Conservation (phyloP, 1,284 basidiomycete species). For the Sporisorium exsertum region DNA sequence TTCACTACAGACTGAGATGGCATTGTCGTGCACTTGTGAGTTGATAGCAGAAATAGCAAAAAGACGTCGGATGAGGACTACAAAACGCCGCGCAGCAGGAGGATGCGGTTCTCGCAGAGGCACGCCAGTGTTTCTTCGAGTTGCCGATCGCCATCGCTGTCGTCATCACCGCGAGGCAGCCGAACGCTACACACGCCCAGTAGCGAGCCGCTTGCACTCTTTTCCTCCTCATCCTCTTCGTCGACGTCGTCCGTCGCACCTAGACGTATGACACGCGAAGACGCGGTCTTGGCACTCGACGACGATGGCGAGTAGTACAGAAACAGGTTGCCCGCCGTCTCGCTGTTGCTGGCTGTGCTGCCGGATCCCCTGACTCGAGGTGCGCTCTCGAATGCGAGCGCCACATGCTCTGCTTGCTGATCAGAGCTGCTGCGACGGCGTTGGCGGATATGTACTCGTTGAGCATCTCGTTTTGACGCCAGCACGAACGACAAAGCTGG, state of each 20-base stretch:
- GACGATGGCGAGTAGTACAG: slow-evolving; percentile 44
- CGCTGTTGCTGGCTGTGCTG: not conserved
- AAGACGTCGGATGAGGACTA: slow-evolving; percentile 1
- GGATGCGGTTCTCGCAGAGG: slow-evolving; percentile 41
- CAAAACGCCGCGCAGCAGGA: slow-evolving; percentile 39
- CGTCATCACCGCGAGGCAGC: slow-evolving; percentile 3
- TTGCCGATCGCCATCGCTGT: not conserved
- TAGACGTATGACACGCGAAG: slow-evolving; percentile 46
- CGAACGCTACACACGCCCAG: slow-evolving; percentile 29
- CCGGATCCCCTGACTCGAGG: slow-evolving; percentile 35
- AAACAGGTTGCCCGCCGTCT: slow-evolving; percentile 56
- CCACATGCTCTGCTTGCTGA: slow-evolving; percentile 19
- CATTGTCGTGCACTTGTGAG: not conserved
- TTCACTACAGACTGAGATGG: not conserved
- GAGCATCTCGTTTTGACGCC: slow-evolving; percentile 78
- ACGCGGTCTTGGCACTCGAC: slow-evolving; percentile 16
- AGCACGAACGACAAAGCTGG: slow-evolving; percentile 92
- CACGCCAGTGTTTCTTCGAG: slow-evolving; percentile 32
- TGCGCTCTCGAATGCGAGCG: slow-evolving; percentile 51
- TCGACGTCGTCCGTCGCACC: slow-evolving; percentile 13
- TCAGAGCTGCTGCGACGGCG: not conserved
- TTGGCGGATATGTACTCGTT: slow-evolving; percentile 52
- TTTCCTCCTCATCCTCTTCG: not conserved
- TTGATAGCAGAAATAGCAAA: not conserved
- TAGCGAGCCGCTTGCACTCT: slow-evolving; percentile 29